These are phyloP conservation scores for Yarrowia bubula DNA, from an alignment of 805 yeast species.

Conservation along the genomic window DNA sequence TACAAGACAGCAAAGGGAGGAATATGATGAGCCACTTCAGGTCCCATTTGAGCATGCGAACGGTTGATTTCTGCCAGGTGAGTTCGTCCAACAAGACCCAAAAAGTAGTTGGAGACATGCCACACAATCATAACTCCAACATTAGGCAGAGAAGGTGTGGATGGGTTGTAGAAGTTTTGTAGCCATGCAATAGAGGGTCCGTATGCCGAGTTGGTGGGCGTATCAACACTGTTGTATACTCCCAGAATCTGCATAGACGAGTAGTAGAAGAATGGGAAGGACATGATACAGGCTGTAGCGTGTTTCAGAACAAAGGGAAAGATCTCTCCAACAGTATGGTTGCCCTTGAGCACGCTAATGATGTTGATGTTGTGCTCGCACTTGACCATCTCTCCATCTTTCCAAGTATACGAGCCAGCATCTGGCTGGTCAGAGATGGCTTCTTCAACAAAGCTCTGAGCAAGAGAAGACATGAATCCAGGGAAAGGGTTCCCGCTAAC, in stretches of 20 bases:
- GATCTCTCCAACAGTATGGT: neutral
- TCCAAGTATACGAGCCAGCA: neutral
- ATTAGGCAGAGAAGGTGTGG: slow-evolving; percentile 11
- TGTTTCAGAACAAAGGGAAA: neutral
- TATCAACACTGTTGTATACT: slow-evolving; percentile 1
- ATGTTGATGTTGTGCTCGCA: neutral
- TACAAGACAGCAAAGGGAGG: slow-evolving; percentile 2
- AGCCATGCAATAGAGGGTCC: slow-evolving; percentile 7
- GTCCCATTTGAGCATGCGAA: neutral
- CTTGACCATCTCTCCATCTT: neutral
- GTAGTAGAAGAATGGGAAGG: slow-evolving; percentile 26
- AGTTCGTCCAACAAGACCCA: slow-evolving; percentile 16
- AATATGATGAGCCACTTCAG: neutral
- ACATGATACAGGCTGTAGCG: neutral
- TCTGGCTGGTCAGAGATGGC: slow-evolving; percentile 11
- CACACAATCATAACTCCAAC: slow-evolving; percentile 5
- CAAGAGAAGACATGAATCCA: slow-evolving; percentile 2
- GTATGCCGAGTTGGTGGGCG: neutral
- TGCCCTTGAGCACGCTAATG: neutral
- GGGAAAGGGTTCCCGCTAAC: neutral
- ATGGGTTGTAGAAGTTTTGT: slow-evolving; percentile 8
- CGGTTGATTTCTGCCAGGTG: slow-evolving; percentile 12
- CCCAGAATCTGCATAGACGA: slow-evolving; percentile 24
- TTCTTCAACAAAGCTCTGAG: slow-evolving; percentile 12
- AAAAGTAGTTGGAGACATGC: slow-evolving; percentile 14